These are phyloP conservation scores for Amauroascus niger DNA, from an alignment of 2,329 filamentous ascomycete genomes.

Conservation along the genomic window DNA sequence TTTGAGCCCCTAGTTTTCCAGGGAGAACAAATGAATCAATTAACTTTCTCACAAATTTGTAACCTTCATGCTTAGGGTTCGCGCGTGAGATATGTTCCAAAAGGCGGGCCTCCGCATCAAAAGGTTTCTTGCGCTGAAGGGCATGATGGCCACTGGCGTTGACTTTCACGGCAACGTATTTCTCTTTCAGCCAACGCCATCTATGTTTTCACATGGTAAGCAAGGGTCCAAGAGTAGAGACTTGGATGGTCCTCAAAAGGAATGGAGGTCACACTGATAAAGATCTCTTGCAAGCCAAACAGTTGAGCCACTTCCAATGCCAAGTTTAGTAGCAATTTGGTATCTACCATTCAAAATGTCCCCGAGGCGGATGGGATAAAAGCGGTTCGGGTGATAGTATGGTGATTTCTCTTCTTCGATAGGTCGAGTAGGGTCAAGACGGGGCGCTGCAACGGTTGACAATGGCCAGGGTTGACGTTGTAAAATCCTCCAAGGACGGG, in stretches of 20 bases:
- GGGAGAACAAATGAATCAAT: slow-evolving; percentile 27
- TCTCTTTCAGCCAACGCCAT: slow-evolving; percentile 22
- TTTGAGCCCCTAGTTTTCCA: slow-evolving; percentile 8
- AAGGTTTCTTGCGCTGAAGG: slow-evolving; percentile 9
- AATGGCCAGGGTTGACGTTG: slow-evolving; percentile 1
- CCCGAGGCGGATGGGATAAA: slow-evolving; percentile 7
- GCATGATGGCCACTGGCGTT: slow-evolving; percentile 18
- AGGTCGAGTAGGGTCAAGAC: slow-evolving; percentile 1
- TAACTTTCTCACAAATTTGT: slow-evolving; percentile 24
- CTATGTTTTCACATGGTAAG: slow-evolving; percentile 13
- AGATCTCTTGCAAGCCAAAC: slow-evolving; percentile 18
- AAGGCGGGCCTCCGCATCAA: not conserved
- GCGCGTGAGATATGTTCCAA: slow-evolving; percentile 19
- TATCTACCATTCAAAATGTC: slow-evolving; percentile 12
- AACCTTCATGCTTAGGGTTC: slow-evolving; percentile 25
- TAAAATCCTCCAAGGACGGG: slow-evolving; percentile 3
- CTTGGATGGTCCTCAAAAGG: not conserved
- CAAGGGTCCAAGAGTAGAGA: slow-evolving; percentile 7
- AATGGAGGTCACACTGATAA: not conserved
- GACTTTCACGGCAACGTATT: slow-evolving; percentile 30
- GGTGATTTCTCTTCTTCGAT: slow-evolving; percentile 12
- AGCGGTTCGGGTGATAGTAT: slow-evolving; percentile 7
- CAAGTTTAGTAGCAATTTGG: slow-evolving; percentile 17
- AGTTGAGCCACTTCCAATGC: slow-evolving; percentile 17
- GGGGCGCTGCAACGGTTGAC: not conserved